A percentile compares a stretch with the other conserved stretches of the same genome.
Evolutionary conservation across 805 yeast genomes (phyloP).

Genomic region (Pichia cephalocereana): DNA sequence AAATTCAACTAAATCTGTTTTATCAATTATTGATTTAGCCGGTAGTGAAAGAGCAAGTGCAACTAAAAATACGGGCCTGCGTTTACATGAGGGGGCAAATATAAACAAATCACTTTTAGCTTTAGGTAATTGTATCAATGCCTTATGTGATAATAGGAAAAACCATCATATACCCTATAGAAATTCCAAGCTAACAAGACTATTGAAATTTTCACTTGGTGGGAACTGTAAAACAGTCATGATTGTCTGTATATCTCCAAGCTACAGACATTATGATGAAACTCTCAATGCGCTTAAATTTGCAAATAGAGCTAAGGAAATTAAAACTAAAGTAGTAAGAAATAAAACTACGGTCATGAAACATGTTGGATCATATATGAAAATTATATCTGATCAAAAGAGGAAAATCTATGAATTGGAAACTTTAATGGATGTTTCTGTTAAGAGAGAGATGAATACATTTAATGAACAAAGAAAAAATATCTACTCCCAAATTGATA

Average conservation of each 20-base stretch:
- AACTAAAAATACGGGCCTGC: conserved; percentile 72
- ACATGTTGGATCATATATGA: conserved; percentile 77
- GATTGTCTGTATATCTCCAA: conserved; percentile 92
- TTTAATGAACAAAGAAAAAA: conserved; percentile 25
- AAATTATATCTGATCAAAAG: conserved; percentile 76
- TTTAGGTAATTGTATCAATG: conserved; percentile 88
- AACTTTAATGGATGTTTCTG: conserved; percentile 37
- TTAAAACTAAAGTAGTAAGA: conserved; percentile 68
- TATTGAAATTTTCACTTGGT: conserved; percentile 81
- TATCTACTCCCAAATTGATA: conserved; percentile 31
- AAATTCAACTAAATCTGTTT: conserved; percentile 65
- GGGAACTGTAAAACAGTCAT: conserved; percentile 93
- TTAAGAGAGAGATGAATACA: conserved; percentile 30
- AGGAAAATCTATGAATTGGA: conserved; percentile 64
- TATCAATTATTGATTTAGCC: conserved; percentile 85
- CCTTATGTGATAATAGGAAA: conserved; percentile 65
- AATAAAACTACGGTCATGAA: conserved; percentile 70
- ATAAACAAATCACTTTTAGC: conserved; percentile 85
- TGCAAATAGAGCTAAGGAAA: conserved; percentile 86
- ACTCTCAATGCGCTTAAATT: conserved; percentile 85
- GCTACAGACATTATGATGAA: conserved; percentile 82
- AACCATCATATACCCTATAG: conserved; percentile 79
- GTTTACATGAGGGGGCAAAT: conserved; percentile 87
- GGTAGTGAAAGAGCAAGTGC: conserved; percentile 94
- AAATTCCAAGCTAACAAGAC: conserved; percentile 81